Conservation (phyloP, 2,329 filamentous ascomycete genomes). For the Dothistroma septosporum region DNA sequence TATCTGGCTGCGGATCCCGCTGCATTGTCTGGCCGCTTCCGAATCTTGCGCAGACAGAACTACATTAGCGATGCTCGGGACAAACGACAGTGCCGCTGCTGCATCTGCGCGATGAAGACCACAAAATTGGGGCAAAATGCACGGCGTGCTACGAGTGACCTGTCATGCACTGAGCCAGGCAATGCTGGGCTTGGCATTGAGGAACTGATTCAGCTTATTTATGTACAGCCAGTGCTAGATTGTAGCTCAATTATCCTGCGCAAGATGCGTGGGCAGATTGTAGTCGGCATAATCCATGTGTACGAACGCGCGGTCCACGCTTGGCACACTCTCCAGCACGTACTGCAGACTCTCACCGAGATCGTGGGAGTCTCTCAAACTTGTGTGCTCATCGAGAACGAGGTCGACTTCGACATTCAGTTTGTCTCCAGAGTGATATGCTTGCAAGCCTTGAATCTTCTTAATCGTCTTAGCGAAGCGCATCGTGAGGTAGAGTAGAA, state of each 20-base stretch:
- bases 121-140: no score
- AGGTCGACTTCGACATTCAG: constrained; percentile 81
- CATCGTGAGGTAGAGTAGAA: constrained; percentile 87
- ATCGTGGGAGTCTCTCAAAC: constrained; percentile 75
- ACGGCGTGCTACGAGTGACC: no score
- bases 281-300: constrained; percentile 51
- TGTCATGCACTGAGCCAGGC: no score
- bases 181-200: no score
- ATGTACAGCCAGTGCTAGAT: background rate
- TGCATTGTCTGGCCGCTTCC: no score
- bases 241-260: constrained; percentile 36
- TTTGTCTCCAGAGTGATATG: constrained; percentile 82
- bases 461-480: constrained; percentile 84
- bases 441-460: constrained; percentile 78
- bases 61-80: no score
- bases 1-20: no score
- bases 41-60: no score
- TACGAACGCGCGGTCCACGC: constrained; percentile 55
- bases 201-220: background rate
- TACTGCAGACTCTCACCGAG: constrained; percentile 74
- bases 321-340: constrained; percentile 77
- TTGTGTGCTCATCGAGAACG: constrained; percentile 71
- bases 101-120: no score
- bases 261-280: constrained; percentile 50
- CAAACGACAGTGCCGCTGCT: no score